Base-by-base conservation (phyloP, 108 stramenopile genomes). In the Fragilariopsis cylindrus region DNA sequence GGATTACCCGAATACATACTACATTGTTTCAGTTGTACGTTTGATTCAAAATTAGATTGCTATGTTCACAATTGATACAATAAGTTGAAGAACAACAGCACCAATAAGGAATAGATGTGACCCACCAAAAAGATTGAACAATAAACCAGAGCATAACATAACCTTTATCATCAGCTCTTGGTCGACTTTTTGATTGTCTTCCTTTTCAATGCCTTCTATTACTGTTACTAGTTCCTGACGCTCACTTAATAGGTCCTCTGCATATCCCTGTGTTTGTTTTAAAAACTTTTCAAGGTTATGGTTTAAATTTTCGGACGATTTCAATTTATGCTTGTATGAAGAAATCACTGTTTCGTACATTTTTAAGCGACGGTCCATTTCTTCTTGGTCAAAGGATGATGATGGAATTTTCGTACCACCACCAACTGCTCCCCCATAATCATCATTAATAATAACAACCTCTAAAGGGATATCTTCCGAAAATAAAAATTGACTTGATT, bases 141-240 rank as follows among this genome's bases (percentile, higher is more conserved):
- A 65, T 4, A 74, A 43, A 48, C 73, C 65, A 4, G 64, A 64
- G 39, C 16, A 50, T 64, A 74, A 65, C 52, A 74, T 65, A 16
- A 65, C 60, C 73, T 74, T 74, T 52, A 74, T 11, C 8, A 74
- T 62, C 9, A 74, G 44, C 18, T 74, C 43, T 48, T 74, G 73
- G 53, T 74, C 73, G 3, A 74, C 5, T 19, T 16, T 45, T 45
- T 19, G 48, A 3, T 30, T 52, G 21, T 54, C 73, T 54, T 74
- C 73, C 8, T 74, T 13, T 44, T 74, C 52, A 62, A 74, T 65
- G 1, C 52, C 64, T 5, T 65, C 4, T 9, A 74, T 55, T 13
- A 53, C 16, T 9, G 64, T 21, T 4, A 74, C 3, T 3, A 74
- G 64, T 50, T 74, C 50, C 9, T 74, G 39, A 2, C 73, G 63